These are phyloP conservation scores for Cystoderma amianthinum DNA, from an alignment of 768 basidiomycete genomes.

Conservation along the genomic window DNA sequence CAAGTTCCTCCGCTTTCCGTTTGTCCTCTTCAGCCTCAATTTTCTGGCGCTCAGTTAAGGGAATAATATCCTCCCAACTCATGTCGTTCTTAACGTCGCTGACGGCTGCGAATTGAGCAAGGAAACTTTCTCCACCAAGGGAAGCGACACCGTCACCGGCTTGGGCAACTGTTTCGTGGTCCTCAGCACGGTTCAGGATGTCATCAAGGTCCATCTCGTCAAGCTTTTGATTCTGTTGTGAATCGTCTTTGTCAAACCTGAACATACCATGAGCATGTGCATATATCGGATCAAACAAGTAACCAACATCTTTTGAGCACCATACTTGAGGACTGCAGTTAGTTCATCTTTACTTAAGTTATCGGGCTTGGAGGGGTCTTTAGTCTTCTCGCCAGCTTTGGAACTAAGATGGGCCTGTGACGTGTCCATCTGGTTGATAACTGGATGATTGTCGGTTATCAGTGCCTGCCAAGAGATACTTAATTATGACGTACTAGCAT, in stretches of 20 bases:
- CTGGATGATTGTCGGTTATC: conserved; percentile 30
- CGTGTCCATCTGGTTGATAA: conserved; percentile 99
- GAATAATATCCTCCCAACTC: conserved; percentile 99
- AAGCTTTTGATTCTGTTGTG: conserved; percentile 87
- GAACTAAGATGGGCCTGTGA: conserved; percentile 93
- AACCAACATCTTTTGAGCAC: conserved; percentile 91
- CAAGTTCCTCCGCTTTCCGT: conserved; percentile 64
- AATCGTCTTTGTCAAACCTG: conserved; percentile 97
- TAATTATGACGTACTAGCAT: conserved; percentile 78
- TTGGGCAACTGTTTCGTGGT: conserved; percentile 88
- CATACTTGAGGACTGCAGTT: conserved; percentile 96
- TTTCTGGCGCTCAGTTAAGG: conserved; percentile 81
- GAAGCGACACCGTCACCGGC: conserved; percentile 84
- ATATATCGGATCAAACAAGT: conserved; percentile 4
- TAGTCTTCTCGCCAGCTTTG: conserved; percentile 50
- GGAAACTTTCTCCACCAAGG: conserved; percentile 95
- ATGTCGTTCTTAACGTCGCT: conserved; percentile 99
- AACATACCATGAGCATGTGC: conserved; percentile 9
- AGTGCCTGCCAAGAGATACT: background rate
- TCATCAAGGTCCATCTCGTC: conserved; percentile 99
- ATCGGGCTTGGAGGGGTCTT: conserved; percentile 69
- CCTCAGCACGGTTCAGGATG: conserved; percentile 93
- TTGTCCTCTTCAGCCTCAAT: conserved; percentile 79
- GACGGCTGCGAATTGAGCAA: conserved; percentile 90
- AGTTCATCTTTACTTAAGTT: conserved; percentile 95